A percentile compares a stretch with the other conserved stretches of the same genome.
These are phyloP conservation scores for Metarhizium anisopliae DNA, from an alignment of 2,329 filamentous ascomycete species.

Conservation along the genomic window DNA sequence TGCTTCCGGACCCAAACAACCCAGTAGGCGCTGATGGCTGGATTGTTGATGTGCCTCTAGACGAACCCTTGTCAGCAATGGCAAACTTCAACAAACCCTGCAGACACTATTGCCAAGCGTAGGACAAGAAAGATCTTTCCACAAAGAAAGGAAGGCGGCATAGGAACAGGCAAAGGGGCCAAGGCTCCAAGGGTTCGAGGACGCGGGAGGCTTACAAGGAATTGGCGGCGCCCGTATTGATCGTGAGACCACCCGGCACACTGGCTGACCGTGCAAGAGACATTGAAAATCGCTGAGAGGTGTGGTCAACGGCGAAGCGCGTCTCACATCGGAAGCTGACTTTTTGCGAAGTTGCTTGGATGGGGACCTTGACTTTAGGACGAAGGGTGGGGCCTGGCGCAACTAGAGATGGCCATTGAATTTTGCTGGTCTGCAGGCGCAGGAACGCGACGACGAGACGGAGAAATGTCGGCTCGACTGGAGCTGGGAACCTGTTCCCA, in stretches of 20 bases:
- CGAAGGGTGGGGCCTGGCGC: neutral
- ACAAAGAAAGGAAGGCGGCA: neutral
- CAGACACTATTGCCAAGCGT: neutral
- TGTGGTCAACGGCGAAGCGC: neutral
- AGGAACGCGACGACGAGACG: constrained; percentile 6
- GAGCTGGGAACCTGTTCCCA: constrained; percentile 6
- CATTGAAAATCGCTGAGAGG: constrained; percentile 23
- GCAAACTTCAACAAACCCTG: neutral
- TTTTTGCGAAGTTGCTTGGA: constrained; percentile 3
- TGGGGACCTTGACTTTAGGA: neutral
- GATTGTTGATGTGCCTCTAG: constrained; percentile 17
- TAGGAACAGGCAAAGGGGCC: neutral
- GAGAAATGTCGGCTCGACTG: constrained; percentile 19
- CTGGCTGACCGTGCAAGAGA: constrained; percentile 48
- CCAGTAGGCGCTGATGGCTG: constrained; percentile 25
- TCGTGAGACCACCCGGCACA: constrained; percentile 51
- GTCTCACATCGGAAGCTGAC: constrained; percentile 3
- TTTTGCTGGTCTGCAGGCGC: neutral
- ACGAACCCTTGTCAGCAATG: neutral
- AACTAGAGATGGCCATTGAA: neutral
- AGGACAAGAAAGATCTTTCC: neutral
- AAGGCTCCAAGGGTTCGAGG: neutral
- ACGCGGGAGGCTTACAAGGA: constrained; percentile 20
- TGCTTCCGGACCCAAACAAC: constrained; percentile 26
- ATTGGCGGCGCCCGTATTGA: constrained; percentile 56